Evolutionary conservation across 805 yeast species (phyloP).

Genomic region (Starmerella cellae): DNA sequence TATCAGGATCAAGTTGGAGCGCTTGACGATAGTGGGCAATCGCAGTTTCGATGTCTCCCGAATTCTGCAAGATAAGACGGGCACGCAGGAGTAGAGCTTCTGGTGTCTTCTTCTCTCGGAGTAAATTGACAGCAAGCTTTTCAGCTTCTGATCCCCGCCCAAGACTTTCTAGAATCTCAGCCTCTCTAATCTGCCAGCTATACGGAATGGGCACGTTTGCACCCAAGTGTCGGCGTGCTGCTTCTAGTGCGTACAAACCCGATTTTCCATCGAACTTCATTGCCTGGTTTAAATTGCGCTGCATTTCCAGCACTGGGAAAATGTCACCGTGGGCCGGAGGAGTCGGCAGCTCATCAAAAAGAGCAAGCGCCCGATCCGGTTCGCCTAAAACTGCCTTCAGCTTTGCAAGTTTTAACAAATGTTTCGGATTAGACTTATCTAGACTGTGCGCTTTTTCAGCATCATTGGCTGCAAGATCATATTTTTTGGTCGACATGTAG

Average conservation of each 20-base stretch:
- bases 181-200: conserved; percentile 28
- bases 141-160: conserved; percentile 30
- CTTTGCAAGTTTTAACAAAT: conserved; percentile 28
- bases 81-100: conserved; percentile 32
- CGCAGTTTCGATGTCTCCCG: conserved; percentile 31
- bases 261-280: conserved; percentile 23
- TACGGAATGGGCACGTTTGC: conserved; percentile 26
- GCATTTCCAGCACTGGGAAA: conserved; percentile 29
- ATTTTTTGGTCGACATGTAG: conserved; percentile 26
- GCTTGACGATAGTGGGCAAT: conserved; percentile 31
- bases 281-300: conserved; percentile 28
- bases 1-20: conserved; percentile 32
- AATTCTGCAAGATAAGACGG: conserved; percentile 24
- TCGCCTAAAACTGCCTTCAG: conserved; percentile 27
- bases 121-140: conserved; percentile 26
- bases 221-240: conserved; percentile 30
- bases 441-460: conserved; percentile 24
- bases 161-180: conserved; percentile 20
- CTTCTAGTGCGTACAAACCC: conserved; percentile 28
- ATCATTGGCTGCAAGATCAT: conserved; percentile 28
- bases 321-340: conserved; percentile 17
- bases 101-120: conserved; percentile 30
- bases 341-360: conserved; percentile 19
- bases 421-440: conserved; percentile 27
- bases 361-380: conserved; percentile 26